phyloP scores from a whole-genome alignment of 2,329 filamentous ascomycete species.

The Fusarium cyanostomum region DNA sequence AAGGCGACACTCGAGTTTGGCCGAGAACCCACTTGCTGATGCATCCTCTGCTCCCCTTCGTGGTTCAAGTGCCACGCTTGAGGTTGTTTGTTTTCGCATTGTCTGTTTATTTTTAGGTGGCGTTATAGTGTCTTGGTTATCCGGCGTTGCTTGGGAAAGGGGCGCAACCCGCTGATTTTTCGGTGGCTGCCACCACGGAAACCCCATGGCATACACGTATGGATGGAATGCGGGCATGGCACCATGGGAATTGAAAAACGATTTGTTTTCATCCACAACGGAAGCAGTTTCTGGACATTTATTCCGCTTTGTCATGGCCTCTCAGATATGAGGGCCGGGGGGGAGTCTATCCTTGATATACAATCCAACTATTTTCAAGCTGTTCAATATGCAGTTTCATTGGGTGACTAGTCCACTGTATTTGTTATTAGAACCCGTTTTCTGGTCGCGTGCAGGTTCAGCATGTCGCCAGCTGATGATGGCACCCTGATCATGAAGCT shows the following conservation, averaged over 20 bases:
- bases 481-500: too few relatives aligned
- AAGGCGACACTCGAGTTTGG: neutral
- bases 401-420: neutral
- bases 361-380: conserved; percentile 24
- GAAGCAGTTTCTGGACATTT: conserved; percentile 16
- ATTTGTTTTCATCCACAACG: conserved; percentile 15
- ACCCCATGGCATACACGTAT: neutral
- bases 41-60: neutral
- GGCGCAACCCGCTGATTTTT: conserved; percentile 14
- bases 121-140: conserved; percentile 35
- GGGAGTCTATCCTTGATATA: conserved; percentile 34
- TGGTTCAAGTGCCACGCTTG: neutral
- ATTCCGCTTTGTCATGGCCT: conserved; percentile 13
- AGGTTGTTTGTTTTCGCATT: neutral
- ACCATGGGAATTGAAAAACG: conserved; percentile 4
- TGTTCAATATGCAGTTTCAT: neutral
- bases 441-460: too few relatives aligned
- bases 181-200: conserved; percentile 10
- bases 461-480: too few relatives aligned
- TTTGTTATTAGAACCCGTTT: too few relatives aligned
- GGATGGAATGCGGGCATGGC: conserved; percentile 9
- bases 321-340: conserved; percentile 2
- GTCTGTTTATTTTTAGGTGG: conserved; percentile 16
- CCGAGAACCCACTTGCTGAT: neutral
- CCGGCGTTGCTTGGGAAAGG: conserved; percentile 35